Evolutionary conservation across 768 basidiomycete genomes (phyloP).

Genomic region (Harrya chromipes): DNA sequence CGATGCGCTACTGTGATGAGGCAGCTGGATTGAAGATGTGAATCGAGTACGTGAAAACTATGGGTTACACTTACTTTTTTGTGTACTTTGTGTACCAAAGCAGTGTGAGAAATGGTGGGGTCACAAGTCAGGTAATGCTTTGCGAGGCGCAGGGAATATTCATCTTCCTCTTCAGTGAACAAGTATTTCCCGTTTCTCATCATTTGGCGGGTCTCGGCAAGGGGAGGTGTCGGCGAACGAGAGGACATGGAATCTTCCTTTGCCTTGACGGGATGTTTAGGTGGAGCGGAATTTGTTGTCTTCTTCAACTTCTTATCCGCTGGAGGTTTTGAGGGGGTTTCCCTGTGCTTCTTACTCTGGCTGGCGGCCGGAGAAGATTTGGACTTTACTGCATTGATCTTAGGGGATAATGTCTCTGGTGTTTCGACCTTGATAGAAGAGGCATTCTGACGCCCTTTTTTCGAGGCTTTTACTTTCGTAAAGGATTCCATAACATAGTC

Average conservation of each 20-base stretch:
- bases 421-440: slow-evolving; percentile 14
- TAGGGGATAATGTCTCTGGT: slow-evolving; percentile 1
- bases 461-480: slow-evolving; percentile 21
- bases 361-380: slow-evolving; percentile 3
- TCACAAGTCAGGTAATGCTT: slow-evolving; percentile 47
- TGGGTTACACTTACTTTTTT: slow-evolving; percentile 40
- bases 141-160: slow-evolving; percentile 45
- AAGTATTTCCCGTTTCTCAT: slow-evolving; percentile 33
- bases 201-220: slow-evolving; percentile 28
- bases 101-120: slow-evolving; percentile 38
- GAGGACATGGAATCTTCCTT: slow-evolving; percentile 4
- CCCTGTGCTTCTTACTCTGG: slow-evolving; percentile 2
- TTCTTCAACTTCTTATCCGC: slow-evolving; percentile 10
- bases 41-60: background rate
- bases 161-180: slow-evolving; percentile 51
- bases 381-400: slow-evolving; percentile 1
- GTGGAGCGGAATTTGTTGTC: background rate
- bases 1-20: slow-evolving; percentile 51
- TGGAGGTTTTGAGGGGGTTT: slow-evolving; percentile 6
- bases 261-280: background rate
- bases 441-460: slow-evolving; percentile 21
- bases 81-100: slow-evolving; percentile 39
- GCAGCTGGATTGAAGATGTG: slow-evolving; percentile 44
- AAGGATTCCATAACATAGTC: slow-evolving; percentile 42
- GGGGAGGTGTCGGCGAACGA: slow-evolving; percentile 48